Conservation (phyloP, 257 asterid genomes). For the Prunella vulgaris region DNA sequence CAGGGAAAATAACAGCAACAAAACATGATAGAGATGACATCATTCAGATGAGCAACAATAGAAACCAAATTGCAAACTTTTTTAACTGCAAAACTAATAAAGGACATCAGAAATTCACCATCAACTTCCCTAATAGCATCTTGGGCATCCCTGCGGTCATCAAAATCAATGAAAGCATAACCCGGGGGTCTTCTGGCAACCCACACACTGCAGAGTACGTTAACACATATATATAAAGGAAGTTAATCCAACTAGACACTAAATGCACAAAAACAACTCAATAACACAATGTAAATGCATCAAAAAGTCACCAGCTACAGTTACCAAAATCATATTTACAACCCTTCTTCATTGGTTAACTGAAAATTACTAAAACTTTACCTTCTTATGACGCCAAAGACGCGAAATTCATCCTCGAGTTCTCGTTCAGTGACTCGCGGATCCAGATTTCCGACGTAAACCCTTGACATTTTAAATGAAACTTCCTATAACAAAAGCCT, state of each 20-base stretch:
- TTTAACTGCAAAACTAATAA: neutral
- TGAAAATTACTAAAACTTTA: conserved; percentile 14
- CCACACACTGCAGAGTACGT: conserved; percentile 68
- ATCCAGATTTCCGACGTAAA: conserved; percentile 84
- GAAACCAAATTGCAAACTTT: neutral
- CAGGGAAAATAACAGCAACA: neutral
- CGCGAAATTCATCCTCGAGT: conserved; percentile 88
- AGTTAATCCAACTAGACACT: neutral
- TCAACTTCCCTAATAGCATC: conserved; percentile 86
- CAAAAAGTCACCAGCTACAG: neutral
- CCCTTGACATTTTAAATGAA: conserved; percentile 66
- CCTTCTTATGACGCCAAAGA: conserved; percentile 83
- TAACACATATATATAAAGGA: neutral
- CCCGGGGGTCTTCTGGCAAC: conserved; percentile 98
- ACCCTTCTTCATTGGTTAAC: neutral
- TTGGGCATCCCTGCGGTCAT: conserved; percentile 85
- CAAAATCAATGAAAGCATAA: conserved; percentile 88
- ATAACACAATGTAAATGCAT: neutral
- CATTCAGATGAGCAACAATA: neutral
- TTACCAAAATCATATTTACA: neutral
- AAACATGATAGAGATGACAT: neutral
- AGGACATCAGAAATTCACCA: conserved; percentile 33
- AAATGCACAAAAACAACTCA: neutral
- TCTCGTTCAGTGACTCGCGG: conserved; percentile 90
- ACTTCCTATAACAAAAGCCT: neutral